Base-by-base conservation (phyloP, 2,329 filamentous ascomycete species). In the Epichloe coenophiala region DNA sequence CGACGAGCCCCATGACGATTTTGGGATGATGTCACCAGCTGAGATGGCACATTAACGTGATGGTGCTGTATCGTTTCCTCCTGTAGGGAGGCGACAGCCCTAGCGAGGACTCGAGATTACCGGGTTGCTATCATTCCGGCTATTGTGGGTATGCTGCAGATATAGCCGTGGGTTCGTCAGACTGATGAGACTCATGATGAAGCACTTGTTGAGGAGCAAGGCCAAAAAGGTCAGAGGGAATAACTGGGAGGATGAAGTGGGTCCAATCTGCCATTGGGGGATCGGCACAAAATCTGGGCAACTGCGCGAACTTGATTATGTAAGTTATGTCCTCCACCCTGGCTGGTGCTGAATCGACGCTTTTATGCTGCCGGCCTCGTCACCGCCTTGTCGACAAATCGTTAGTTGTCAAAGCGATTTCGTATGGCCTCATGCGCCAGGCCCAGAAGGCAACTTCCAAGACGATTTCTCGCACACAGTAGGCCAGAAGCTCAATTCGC, bases 1-100 rank as follows among this genome's bases (percentile, higher is more conserved):
- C 74, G 56, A 87, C 83, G 36, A 87, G 71, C 50, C 72, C 47
- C 52, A 53, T 53, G 38, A 23, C 45, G 15, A 27, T 33, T 49
- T 12, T 33, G 47, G 27, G 44, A 19, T 17, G 41, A 31, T 44
- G 41, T 33, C 13, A 44, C 41, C 21, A 15, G 41, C 7, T 7
- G 23, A 44, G 21, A 31, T 33, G 21, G 6, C 40, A 1, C 40
- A 42, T 42, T 42, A 19, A 42, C 21, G 19, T 40, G 38, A 9
- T 1, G 40, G 19, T 42, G 39, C 19, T 12, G 19, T 4, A 19
- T 21, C 19, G 11, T 12, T 9, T 46, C 35, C 11, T 23, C 23
- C 2, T 15, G 33, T 33, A 15, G 27, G n/a, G 12, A 46, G 19
- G 12, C 7, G 31, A 46, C 17, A 19, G 17, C 39, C n/a, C 19